These are phyloP conservation scores for Viola odorata DNA, from an alignment of 345 rosid species.

Conservation along the genomic window DNA sequence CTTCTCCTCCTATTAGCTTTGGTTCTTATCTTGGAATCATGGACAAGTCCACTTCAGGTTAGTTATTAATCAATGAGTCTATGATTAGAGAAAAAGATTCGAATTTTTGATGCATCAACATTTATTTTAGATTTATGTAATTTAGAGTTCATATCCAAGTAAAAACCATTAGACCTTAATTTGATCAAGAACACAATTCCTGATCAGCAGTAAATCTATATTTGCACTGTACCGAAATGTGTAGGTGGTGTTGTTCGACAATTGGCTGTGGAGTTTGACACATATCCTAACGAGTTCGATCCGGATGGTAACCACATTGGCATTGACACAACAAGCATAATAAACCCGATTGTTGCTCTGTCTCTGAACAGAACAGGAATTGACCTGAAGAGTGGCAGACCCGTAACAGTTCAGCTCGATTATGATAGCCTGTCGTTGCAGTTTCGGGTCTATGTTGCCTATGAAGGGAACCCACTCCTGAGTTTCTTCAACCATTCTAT, in stretches of 20 bases:
- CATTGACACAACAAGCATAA: conserved; percentile 26
- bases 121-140: too few relatives aligned
- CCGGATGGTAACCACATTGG: conserved; percentile 32
- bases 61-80: neutral
- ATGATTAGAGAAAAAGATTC: too few relatives aligned
- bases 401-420: conserved; percentile 18
- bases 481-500: conserved; percentile 32
- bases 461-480: conserved; percentile 22
- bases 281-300: conserved; percentile 38
- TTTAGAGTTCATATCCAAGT: neutral
- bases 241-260: conserved; percentile 24
- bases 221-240: neutral
- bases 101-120: too few relatives aligned
- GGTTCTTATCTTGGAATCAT: conserved; percentile 38
- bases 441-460: conserved; percentile 24
- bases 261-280: conserved; percentile 36
- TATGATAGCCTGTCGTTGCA: conserved; percentile 15
- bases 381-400: conserved; percentile 36
- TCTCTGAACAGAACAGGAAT: conserved; percentile 28
- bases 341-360: conserved; percentile 9
- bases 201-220: too few relatives aligned
- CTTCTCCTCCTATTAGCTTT: conserved; percentile 22
- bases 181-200: neutral
- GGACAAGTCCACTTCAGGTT: conserved; percentile 30
- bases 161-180: too few relatives aligned